Conservation (phyloP, 139 green algal genomes). For the Chlamydomonas sphaeroides region DNA sequence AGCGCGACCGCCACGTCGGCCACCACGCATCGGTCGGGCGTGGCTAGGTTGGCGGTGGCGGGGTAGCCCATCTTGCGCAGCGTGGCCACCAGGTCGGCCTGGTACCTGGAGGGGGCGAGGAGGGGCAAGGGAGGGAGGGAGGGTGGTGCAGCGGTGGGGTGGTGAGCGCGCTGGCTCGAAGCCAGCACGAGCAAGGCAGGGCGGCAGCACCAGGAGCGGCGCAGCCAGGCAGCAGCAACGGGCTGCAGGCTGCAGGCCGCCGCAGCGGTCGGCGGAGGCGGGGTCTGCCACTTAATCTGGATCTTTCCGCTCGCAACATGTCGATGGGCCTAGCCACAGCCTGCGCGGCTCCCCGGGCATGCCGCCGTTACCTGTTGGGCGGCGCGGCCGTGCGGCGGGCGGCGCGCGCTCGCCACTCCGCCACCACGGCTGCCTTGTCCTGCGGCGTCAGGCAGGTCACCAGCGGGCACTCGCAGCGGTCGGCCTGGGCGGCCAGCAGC, state of each 20-base stretch:
- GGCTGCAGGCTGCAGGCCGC: no score
- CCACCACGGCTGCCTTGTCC: background rate
- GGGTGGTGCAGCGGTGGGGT: background rate
- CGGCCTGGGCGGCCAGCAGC: constrained; percentile 43
- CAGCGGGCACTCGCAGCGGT: constrained; percentile 39
- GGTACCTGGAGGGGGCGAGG: background rate
- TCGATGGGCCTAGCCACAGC: no score
- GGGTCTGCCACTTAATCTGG: no score
- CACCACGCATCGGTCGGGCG: constrained; percentile 44
- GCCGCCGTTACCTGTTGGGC: background rate
- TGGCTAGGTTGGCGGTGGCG: constrained; percentile 19
- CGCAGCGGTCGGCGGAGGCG: no score
- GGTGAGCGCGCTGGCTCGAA: no score
- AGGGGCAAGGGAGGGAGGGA: background rate
- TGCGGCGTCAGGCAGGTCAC: constrained; percentile 5
- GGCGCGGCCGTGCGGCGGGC: background rate
- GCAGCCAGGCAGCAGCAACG: no score
- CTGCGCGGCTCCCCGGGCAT: no score
- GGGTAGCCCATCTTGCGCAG: constrained; percentile 31
- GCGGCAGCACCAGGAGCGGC: no score
- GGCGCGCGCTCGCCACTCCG: constrained; percentile 6
- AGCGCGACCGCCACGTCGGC: constrained; percentile 46
- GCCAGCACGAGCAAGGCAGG: background rate
- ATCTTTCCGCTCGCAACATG: no score
- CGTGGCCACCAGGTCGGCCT: constrained; percentile 25